phyloP scores from a whole-genome alignment of 73 alveolate species.

The Stentor roeselii region DNA sequence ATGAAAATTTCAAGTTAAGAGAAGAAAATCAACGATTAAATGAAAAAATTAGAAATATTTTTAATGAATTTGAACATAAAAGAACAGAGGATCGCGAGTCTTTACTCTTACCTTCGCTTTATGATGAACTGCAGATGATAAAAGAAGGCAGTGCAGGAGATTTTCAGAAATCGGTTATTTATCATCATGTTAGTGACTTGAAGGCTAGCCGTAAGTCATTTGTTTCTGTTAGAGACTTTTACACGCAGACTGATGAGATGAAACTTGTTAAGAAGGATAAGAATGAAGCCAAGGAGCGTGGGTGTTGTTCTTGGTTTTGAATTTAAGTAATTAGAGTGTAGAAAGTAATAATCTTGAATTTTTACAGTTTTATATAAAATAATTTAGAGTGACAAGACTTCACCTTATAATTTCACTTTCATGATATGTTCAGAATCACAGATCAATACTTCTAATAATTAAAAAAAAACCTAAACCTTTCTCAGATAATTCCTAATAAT shows the following conservation, averaged over 20 bases:
- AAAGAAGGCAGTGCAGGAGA: background rate
- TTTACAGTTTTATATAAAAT: background rate
- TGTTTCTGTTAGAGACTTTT: background rate
- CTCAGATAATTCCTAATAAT: background rate
- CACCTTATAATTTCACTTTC: no score
- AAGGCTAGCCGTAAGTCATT: background rate
- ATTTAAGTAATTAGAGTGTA: background rate
- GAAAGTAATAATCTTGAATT: background rate
- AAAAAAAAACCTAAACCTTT: background rate
- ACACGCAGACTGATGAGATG: background rate
- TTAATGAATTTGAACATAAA: background rate
- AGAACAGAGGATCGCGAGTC: background rate
- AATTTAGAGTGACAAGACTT: no score
- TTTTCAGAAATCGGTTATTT: background rate
- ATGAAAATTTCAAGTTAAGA: background rate
- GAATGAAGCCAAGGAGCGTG: background rate
- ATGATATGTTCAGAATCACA: no score
- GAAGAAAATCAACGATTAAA: background rate
- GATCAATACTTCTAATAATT: background rate
- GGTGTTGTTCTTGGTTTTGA: background rate
- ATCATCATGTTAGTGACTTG: background rate
- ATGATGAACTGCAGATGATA: background rate
- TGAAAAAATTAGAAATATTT: background rate
- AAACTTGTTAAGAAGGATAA: background rate
- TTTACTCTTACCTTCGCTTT: background rate